Base-by-base conservation (phyloP, 2,329 filamentous ascomycete genomes). In the Decorospora gaudefroyi region DNA sequence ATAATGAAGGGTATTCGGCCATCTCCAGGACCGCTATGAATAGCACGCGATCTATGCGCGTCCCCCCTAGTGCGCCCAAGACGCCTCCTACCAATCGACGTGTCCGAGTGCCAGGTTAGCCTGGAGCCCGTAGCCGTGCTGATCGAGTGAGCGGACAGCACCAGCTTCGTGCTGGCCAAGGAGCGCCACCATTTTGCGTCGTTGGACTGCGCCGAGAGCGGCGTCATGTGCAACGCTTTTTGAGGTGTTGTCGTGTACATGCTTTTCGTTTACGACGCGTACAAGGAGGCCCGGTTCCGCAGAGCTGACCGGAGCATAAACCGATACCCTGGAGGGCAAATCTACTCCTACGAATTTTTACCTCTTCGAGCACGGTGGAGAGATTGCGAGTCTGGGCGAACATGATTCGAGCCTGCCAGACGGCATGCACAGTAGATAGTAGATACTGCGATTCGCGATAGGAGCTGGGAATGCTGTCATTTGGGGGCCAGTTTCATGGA, bases 41-140 rank as follows among this genome's bases (percentile, higher is more conserved):
- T 61, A 60, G 60, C n/a, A 46, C 33, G 43, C 49, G 51, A 54
- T 47, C 61, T 60, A 54, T 63, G 60, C 56, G 51, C 46, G 35
- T 53, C 46, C 30, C 42, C 44, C 29, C 22, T 48, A 43, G 49
- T 49, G 45, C 47, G 11, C n/a, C n/a, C n/a, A n/a, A n/a, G n/a
- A 40, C 27, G 37, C 27, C 32, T 59, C 40, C 21, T 37, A 39
- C 59, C 52, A 62, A 59, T 62, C 16, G 49, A 51, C 28, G 36
- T 21, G 35, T 43, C 38, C 32, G 34, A 36, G 19, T 16, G 30
- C 40, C 51, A 43, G 51, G 29, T 21, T 28, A 36, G 22, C 31
- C n/a, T 18, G 10, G 13, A 33, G 34, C 46, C 23, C 26, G 50
- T 59, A 55, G 59, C 59, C 57, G 48, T 64, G 58, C 51, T 55